These are phyloP conservation scores for Talaromyces wortmannii DNA, from an alignment of 495 filamentous ascomycete genomes.

Conservation along the genomic window DNA sequence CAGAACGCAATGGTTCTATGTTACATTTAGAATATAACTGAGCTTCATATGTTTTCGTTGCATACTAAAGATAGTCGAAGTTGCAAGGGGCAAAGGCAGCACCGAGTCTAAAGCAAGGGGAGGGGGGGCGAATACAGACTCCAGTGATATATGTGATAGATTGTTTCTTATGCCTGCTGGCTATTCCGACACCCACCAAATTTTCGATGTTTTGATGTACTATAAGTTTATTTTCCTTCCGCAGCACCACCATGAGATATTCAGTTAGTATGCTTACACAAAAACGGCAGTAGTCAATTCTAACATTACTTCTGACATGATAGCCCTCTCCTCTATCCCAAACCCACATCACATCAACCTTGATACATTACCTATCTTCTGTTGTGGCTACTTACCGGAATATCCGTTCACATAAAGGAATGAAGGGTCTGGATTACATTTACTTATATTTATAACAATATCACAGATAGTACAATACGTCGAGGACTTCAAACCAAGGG, in stretches of 20 bases:
- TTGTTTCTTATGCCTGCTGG: background rate
- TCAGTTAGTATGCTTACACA: background rate
- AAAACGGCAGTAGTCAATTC: background rate
- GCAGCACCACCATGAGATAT: background rate
- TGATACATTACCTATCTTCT: background rate
- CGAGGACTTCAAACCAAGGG: too few species aligned
- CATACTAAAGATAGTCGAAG: too few species aligned
- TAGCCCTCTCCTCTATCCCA: background rate
- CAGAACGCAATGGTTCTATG: too few species aligned
- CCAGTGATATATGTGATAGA: too few species aligned
- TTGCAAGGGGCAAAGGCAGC: too few species aligned
- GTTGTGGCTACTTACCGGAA: background rate
- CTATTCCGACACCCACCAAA: background rate
- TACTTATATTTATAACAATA: constrained; percentile 7
- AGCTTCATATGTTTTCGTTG: too few species aligned
- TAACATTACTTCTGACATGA: background rate
- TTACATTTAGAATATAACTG: too few species aligned
- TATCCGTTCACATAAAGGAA: background rate
- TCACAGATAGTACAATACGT: background rate
- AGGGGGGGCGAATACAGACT: too few species aligned
- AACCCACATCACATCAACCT: background rate
- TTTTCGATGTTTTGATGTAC: background rate
- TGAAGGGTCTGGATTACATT: too few species aligned
- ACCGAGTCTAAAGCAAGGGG: too few species aligned
- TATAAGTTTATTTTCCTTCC: background rate